These are phyloP conservation scores for Aristolochia fimbriata DNA, from an alignment of 164 flowering plant species.

Conservation along the genomic window DNA sequence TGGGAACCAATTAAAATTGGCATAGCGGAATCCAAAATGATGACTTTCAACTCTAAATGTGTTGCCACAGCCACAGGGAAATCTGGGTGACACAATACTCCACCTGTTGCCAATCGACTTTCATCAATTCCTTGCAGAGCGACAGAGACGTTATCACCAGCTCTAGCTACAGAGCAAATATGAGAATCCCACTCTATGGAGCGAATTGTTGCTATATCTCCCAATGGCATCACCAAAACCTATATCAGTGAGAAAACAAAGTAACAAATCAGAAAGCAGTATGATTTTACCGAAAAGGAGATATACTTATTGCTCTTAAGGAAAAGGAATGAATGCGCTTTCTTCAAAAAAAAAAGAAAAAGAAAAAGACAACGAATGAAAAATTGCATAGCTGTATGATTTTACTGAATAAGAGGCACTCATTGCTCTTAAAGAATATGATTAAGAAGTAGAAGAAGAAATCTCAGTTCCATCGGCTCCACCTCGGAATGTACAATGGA, in stretches of 20 bases:
- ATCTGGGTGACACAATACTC: constrained; percentile 93
- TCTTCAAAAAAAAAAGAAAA: too few relatives aligned
- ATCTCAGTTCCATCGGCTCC: too few relatives aligned
- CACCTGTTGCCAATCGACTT: constrained; percentile 52
- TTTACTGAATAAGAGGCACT: too few relatives aligned
- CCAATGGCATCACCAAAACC: constrained; percentile 88
- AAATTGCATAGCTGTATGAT: too few relatives aligned
- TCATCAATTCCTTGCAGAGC: constrained; percentile 67
- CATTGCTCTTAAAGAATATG: too few relatives aligned
- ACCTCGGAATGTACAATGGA: too few relatives aligned
- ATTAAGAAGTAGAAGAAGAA: too few relatives aligned
- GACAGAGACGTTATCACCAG: constrained; percentile 85
- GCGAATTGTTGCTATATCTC: constrained; percentile 51
- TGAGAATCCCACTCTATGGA: constrained; percentile 61
- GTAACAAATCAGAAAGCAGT: not conserved
- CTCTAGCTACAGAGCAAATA: constrained; percentile 56
- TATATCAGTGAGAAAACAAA: constrained; percentile 7
- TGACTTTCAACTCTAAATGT: constrained; percentile 78
- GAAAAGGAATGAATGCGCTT: too few relatives aligned
- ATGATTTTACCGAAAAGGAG: too few relatives aligned
- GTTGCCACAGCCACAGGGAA: constrained; percentile 62
- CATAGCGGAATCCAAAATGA: constrained; percentile 51
- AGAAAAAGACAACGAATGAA: too few relatives aligned
- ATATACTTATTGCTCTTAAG: too few relatives aligned
- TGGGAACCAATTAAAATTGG: constrained; percentile 82